These are phyloP conservation scores for Bruguiera hainesii DNA, from an alignment of 441 rosid species.

Conservation along the genomic window DNA sequence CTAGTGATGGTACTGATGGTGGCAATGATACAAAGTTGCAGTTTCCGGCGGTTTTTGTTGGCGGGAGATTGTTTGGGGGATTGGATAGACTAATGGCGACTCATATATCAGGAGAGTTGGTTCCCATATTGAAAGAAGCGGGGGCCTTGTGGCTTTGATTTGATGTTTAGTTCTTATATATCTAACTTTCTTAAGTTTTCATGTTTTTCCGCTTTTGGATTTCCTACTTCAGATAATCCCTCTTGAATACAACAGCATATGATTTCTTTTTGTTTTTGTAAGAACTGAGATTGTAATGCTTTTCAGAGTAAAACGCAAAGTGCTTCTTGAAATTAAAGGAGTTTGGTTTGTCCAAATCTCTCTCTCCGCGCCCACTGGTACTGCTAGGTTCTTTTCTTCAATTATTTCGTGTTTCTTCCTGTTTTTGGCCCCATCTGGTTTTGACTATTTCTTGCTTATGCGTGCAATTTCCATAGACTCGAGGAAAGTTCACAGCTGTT, in stretches of 20 bases:
- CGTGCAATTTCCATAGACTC: background rate
- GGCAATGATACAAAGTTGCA: conserved; percentile 28
- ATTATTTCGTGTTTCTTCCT: too few relatives aligned
- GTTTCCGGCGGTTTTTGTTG: conserved; percentile 79
- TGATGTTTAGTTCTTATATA: background rate
- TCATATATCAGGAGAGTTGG: conserved; percentile 79
- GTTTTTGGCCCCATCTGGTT: too few relatives aligned
- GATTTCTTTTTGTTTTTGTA: too few relatives aligned
- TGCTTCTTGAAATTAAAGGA: background rate
- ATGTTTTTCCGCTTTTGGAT: too few relatives aligned
- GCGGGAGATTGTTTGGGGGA: conserved; percentile 82
- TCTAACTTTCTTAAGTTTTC: background rate
- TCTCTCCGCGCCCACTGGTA: background rate
- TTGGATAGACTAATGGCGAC: conserved; percentile 86
- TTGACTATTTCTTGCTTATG: background rate
- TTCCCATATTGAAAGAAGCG: conserved; percentile 72
- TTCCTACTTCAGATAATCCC: too few relatives aligned
- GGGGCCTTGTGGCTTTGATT: conserved; percentile 87
- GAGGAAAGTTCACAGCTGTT: conserved; percentile 11
- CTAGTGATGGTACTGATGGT: background rate
- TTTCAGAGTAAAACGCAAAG: conserved; percentile 6
- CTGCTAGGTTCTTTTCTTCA: too few relatives aligned
- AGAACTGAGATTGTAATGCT: conserved; percentile 22
- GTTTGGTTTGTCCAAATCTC: background rate
- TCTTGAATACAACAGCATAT: too few relatives aligned